Conservation (phyloP, 495 filamentous ascomycete genomes). For the Saxophila tyrrhenica region DNA sequence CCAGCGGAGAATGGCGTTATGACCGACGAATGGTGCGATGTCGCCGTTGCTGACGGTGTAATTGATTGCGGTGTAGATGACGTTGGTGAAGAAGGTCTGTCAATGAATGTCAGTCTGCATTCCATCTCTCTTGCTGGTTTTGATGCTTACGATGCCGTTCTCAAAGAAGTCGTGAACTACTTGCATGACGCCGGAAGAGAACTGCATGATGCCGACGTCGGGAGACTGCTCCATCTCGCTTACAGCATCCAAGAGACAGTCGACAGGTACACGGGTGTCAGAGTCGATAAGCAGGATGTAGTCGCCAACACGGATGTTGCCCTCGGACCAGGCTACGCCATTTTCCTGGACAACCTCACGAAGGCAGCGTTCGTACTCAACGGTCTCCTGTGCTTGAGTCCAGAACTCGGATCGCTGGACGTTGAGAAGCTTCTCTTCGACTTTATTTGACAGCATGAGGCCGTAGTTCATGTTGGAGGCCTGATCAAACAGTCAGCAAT, state of each 20-base stretch:
- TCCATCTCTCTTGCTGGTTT: neutral
- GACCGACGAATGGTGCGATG: conserved; percentile 60
- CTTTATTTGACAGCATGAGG: conserved; percentile 44
- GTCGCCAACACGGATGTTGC: conserved; percentile 31
- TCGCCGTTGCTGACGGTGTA: conserved; percentile 74
- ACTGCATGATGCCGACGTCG: conserved; percentile 38
- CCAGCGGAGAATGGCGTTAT: conserved; percentile 75
- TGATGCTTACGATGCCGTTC: conserved; percentile 37
- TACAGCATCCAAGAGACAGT: conserved; percentile 38
- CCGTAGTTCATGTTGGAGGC: conserved; percentile 67
- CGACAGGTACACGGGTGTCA: conserved; percentile 34
- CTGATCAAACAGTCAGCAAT: neutral
- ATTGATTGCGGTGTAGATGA: conserved; percentile 67
- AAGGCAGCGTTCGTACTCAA: conserved; percentile 21
- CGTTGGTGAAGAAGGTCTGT: conserved; percentile 67
- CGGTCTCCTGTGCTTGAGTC: conserved; percentile 25
- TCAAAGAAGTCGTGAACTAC: conserved; percentile 37
- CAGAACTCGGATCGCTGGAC: conserved; percentile 22
- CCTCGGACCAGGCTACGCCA: conserved; percentile 29
- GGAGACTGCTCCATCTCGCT: conserved; percentile 39
- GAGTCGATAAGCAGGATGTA: conserved; percentile 34
- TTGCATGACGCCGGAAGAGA: conserved; percentile 39
- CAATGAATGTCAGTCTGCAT: neutral
- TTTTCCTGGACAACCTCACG: conserved; percentile 20
- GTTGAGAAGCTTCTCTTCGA: conserved; percentile 45